These are phyloP conservation scores for Corylus heterophylla DNA, from an alignment of 306 rosid genomes.

Conservation along the genomic window DNA sequence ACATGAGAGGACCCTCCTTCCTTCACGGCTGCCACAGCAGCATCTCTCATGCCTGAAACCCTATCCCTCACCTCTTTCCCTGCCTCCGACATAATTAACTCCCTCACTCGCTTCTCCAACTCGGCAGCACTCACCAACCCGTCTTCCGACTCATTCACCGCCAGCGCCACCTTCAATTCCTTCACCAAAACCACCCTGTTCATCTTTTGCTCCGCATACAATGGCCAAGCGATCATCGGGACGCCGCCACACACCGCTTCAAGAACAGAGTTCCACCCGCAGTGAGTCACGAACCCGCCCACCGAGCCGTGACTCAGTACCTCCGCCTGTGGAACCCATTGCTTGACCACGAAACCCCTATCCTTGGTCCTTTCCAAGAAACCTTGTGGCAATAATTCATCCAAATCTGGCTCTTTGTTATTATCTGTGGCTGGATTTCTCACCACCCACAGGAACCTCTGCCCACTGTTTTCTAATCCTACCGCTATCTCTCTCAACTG, in stretches of 20 bases:
- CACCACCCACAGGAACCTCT: constrained; percentile 63
- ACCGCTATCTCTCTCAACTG: constrained; percentile 51
- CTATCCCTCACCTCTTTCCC: constrained; percentile 28
- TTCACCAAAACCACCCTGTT: constrained; percentile 14
- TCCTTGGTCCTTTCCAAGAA: constrained; percentile 7
- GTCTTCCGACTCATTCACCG: constrained; percentile 5
- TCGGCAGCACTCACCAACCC: constrained; percentile 32
- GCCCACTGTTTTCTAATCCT: constrained; percentile 60
- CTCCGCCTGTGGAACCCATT: constrained; percentile 12
- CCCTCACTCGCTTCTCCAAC: constrained; percentile 34
- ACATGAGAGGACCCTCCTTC: constrained; percentile 25
- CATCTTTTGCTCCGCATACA: constrained; percentile 37
- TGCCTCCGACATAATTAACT: constrained; percentile 18
- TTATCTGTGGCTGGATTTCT: background rate
- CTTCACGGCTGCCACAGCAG: constrained; percentile 10
- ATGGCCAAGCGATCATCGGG: constrained; percentile 44
- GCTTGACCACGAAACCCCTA: background rate
- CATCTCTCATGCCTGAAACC: background rate
- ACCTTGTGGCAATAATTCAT: background rate
- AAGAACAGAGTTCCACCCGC: constrained; percentile 44
- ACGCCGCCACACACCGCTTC: constrained; percentile 22
- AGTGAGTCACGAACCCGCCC: constrained; percentile 41
- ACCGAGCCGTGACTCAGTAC: constrained; percentile 20
- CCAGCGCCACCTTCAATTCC: constrained; percentile 25
- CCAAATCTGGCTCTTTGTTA: background rate